Evolutionary conservation across 106 monocot genomes (phyloP).

Genomic region (Hemerocallis citrina): DNA sequence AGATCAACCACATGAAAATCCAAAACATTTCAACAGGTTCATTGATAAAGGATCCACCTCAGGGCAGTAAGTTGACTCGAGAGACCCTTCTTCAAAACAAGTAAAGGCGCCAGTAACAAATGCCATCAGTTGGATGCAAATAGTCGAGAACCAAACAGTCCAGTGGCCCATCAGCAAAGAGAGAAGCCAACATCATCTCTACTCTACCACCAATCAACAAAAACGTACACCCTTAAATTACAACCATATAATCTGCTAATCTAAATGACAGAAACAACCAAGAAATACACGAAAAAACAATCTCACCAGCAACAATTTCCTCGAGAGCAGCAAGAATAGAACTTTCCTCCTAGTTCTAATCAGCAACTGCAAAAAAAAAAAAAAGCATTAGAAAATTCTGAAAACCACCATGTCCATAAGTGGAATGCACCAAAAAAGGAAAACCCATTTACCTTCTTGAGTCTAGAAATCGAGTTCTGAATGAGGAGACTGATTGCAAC

Average conservation of each 20-base stretch:
- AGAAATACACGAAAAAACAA: not conserved
- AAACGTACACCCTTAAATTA: too few species aligned
- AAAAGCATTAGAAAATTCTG: not conserved
- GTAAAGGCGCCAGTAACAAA: not conserved
- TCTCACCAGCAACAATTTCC: conserved; percentile 2
- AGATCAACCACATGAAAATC: too few species aligned
- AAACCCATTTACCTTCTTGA: not conserved
- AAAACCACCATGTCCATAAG: not conserved
- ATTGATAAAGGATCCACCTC: too few species aligned
- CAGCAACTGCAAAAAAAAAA: conserved; percentile 1
- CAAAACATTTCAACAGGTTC: too few species aligned
- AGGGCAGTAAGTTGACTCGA: not conserved
- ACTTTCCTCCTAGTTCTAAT: not conserved
- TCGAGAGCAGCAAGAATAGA: conserved; percentile 3
- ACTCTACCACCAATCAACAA: not conserved
- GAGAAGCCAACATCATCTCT: conserved; percentile 2
- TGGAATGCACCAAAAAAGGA: not conserved
- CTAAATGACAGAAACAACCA: too few species aligned
- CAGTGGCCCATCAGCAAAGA: conserved; percentile 9
- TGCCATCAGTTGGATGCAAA: not conserved
- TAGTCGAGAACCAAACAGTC: conserved; percentile 1
- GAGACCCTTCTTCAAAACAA: conserved; percentile 3
- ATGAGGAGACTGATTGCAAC: not conserved
- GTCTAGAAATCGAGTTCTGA: not conserved
- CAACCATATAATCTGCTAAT: not conserved